These are phyloP conservation scores for Penicillium sclerotiorum DNA, from an alignment of 2,329 filamentous ascomycete species.

Conservation along the genomic window DNA sequence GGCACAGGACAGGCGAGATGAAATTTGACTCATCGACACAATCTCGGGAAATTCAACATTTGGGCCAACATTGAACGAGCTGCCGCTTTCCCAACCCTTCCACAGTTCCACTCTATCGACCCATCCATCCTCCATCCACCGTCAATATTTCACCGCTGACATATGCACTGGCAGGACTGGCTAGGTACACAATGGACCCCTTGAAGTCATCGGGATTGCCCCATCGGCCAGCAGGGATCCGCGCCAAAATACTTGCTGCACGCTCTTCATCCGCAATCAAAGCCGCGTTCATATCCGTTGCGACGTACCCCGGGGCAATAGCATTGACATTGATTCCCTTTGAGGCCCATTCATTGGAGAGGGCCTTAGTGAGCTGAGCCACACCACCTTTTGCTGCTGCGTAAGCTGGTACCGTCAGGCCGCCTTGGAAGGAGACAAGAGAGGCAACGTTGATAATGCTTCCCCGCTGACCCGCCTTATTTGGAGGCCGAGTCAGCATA, in stretches of 20 bases:
- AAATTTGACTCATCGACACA: too few species aligned
- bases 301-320: conserved; percentile 87
- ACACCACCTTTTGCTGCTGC: conserved; percentile 84
- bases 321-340: conserved; percentile 83
- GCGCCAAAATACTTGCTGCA: conserved; percentile 70
- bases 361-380: conserved; percentile 78
- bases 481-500: conserved; percentile 22
- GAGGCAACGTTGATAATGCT: conserved; percentile 80
- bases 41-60: too few species aligned
- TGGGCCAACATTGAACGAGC: too few species aligned
- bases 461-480: conserved; percentile 13
- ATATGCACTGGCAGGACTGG: conserved; percentile 73
- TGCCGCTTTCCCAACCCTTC: too few species aligned
- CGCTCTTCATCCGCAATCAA: conserved; percentile 71
- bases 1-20: too few species aligned
- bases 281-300: conserved; percentile 90
- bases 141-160: conserved; percentile 78
- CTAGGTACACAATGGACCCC: conserved; percentile 75
- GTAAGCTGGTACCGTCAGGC: conserved; percentile 84
- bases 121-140: conserved; percentile 93
- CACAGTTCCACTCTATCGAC: conserved; percentile 57
- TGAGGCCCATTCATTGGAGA: conserved; percentile 84
- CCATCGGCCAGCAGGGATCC: conserved; percentile 84
- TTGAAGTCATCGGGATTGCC: conserved; percentile 83
- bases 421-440: conserved; percentile 81